These are phyloP conservation scores for Echeveria elegans DNA, from an alignment of 164 flowering plant species.

Conservation along the genomic window DNA sequence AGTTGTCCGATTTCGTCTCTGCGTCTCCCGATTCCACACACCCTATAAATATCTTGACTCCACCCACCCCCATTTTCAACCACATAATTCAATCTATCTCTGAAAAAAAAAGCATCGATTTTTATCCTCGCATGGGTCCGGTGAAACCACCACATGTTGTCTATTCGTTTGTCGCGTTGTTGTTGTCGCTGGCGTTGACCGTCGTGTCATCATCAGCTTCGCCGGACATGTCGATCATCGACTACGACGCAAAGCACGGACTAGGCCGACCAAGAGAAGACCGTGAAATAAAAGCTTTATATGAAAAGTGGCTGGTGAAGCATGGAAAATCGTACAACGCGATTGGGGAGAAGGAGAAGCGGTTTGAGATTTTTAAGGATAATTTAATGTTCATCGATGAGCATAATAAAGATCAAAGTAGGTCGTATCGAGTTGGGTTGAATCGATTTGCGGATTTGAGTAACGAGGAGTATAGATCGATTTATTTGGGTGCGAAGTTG, in stretches of 20 bases:
- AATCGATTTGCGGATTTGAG: constrained; percentile 54
- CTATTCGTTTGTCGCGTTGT: background rate
- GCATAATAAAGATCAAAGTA: constrained; percentile 45
- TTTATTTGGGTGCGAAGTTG: constrained; percentile 26
- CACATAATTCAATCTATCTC: background rate
- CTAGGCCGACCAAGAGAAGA: background rate
- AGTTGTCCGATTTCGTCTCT: background rate
- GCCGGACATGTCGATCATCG: constrained; percentile 35
- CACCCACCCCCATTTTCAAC: background rate
- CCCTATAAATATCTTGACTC: background rate
- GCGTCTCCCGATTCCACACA: background rate
- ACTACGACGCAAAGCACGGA: constrained; percentile 24
- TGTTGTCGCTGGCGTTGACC: constrained; percentile 25
- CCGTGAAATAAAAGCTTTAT: constrained; percentile 34
- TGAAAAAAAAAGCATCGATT: background rate
- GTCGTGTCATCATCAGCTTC: constrained; percentile 12
- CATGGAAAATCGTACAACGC: constrained; percentile 60
- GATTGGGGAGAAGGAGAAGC: constrained; percentile 49
- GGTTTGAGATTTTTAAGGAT: constrained; percentile 69
- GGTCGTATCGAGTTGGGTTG: constrained; percentile 33
- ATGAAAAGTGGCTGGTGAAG: constrained; percentile 55
- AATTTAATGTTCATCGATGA: constrained; percentile 62
- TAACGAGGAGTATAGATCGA: constrained; percentile 53
- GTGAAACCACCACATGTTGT: background rate
- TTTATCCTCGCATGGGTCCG: background rate